Conservation (phyloP, 805 yeast species). For the Hanseniaspora valbyensis region DNA sequence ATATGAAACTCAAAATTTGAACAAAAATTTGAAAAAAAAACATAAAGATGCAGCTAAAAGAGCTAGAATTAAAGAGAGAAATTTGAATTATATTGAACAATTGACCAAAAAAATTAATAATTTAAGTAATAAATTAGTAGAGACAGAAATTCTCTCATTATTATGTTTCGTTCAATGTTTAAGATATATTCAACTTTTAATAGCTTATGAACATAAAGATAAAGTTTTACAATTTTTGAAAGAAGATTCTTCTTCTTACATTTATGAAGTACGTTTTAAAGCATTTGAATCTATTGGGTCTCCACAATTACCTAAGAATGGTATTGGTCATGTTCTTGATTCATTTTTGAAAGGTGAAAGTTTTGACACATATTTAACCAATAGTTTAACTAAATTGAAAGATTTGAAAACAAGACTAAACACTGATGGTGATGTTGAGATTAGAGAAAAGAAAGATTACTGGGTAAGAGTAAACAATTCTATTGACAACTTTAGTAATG, state of each 20-base stretch:
- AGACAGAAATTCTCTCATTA: slow-evolving; percentile 23
- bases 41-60: slow-evolving; percentile 41
- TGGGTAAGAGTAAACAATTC: slow-evolving; percentile 3
- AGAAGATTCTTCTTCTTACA: slow-evolving; percentile 20
- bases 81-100: slow-evolving; percentile 29
- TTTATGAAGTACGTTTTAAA: slow-evolving; percentile 57
- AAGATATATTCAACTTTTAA: slow-evolving; percentile 22
- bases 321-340: not conserved
- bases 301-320: slow-evolving; percentile 47
- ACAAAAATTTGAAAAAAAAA: slow-evolving; percentile 36
- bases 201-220: slow-evolving; percentile 20
- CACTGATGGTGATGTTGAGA: not conserved
- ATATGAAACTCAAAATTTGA: slow-evolving; percentile 29
- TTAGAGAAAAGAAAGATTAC: not conserved
- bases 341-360: not conserved
- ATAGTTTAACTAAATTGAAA: not conserved
- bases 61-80: slow-evolving; percentile 30
- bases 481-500: not conserved
- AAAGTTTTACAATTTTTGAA: slow-evolving; percentile 23
- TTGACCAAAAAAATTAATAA: slow-evolving; percentile 25
- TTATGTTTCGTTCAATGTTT: slow-evolving; percentile 29
- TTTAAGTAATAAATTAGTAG: slow-evolving; percentile 23
- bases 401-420: not conserved
- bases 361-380: not conserved
- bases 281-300: slow-evolving; percentile 71